Conservation (phyloP, 2,329 filamentous ascomycete genomes). For the Penicillium sp. region DNA sequence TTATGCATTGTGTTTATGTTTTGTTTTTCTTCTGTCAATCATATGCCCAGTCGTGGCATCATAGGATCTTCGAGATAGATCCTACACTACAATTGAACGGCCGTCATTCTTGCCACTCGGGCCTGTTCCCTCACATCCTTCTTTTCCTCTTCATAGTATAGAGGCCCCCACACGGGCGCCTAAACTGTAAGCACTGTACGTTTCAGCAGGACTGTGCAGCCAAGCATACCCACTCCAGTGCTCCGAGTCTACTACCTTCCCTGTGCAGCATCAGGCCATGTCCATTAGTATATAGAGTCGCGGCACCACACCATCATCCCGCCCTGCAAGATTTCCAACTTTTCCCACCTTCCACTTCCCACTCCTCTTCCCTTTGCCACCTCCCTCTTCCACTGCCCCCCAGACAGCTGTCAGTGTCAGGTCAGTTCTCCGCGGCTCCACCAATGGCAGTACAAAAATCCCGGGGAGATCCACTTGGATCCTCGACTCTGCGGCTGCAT, state of each 20-base stretch:
- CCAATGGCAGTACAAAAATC: constrained; percentile 17
- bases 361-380: neutral
- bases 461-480: constrained; percentile 17
- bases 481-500: constrained; percentile 1
- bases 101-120: constrained; percentile 5
- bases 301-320: neutral
- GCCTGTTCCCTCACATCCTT: neutral
- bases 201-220: neutral
- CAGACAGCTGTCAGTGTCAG: constrained; percentile 7
- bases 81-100: constrained; percentile 16
- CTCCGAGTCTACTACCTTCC: constrained; percentile 1
- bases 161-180: constrained; percentile 2
- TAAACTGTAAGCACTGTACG: neutral
- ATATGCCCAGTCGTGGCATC: neutral
- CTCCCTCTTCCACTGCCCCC: too few relatives aligned
- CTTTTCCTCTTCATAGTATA: constrained; percentile 4
- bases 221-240: constrained; percentile 10
- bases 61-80: constrained; percentile 16
- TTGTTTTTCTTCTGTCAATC: constrained; percentile 6
- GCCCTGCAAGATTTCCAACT: neutral
- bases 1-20: constrained; percentile 8
- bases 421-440: constrained; percentile 15
- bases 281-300: neutral
- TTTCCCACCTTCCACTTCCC: neutral
- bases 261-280: constrained; percentile 3